Evolutionary conservation across 441 rosid genomes (phyloP).

Genomic region (Mallotus japonicus): DNA sequence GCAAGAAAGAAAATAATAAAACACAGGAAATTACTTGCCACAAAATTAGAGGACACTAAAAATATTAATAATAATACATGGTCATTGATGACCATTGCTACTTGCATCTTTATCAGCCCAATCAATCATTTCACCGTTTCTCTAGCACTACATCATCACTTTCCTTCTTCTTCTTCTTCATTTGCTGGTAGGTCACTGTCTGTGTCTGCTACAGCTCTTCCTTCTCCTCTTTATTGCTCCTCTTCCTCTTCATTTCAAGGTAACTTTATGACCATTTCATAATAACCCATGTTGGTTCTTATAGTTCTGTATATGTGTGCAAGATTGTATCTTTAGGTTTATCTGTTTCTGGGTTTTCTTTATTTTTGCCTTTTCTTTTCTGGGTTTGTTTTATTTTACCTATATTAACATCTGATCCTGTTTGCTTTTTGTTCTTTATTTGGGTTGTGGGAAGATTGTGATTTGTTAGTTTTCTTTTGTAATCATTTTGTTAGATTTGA

Average conservation of each 20-base stretch:
- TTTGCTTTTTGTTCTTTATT: background rate
- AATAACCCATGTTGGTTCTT: background rate
- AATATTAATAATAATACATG: too few species aligned
- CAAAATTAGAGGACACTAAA: background rate
- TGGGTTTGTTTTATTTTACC: background rate
- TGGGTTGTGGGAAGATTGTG: background rate
- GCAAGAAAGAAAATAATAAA: background rate
- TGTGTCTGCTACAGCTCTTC: background rate
- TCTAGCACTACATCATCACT: background rate
- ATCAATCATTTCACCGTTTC: background rate
- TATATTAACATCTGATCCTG: background rate
- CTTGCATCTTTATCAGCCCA: conserved; percentile 15
- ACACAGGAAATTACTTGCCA: background rate
- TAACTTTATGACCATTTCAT: background rate
- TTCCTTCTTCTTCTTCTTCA: background rate
- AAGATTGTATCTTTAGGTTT: background rate
- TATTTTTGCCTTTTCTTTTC: background rate
- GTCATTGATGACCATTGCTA: background rate
- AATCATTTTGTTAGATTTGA: background rate
- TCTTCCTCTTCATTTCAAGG: conserved; percentile 21
- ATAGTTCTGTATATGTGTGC: background rate
- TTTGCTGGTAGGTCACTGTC: conserved; percentile 6
- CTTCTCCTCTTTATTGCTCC: conserved; percentile 19
- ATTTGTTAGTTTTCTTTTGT: background rate
- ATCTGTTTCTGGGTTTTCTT: background rate